Evolutionary conservation across 2,329 filamentous ascomycete genomes (phyloP), one percentile per base, ranked within the genome.

Genomic region (Phyllosticta citriasiana): DNA sequence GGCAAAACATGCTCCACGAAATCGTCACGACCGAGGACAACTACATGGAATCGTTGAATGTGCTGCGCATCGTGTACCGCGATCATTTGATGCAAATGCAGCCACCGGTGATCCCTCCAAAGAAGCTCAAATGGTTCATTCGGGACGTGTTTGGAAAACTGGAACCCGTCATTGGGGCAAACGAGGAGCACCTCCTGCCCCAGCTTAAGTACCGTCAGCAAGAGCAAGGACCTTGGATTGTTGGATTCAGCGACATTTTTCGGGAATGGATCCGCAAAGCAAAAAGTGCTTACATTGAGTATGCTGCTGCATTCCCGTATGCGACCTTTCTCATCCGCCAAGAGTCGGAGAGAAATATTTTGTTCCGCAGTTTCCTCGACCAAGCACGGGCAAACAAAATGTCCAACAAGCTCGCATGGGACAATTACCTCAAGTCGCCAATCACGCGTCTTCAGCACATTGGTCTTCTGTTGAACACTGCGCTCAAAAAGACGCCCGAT

Each of bases 231-330:
- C 94, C 94, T 0, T 99, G 91, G 86, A 87, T 99, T 62, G 81
- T 84, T 12, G 94, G 94, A 2, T 97, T 97, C 75, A 97, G 92
- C 71, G 94, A 97, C 70, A 90, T 99, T 57, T 97, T 99, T 79
- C 82, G 94, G 62, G 94, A 99, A 76, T 99, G 94, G 94, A 96
- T 97, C 64, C 85, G 94, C 65, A 97, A 97, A 74, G 94, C 94
- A 33, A 91, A 88, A 73, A 79, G 82, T 2, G 88, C 90, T 10
- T 99, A 97, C 71, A 86, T 97, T 63, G 91, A 96, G 62, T 99
- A 97, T 73, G 93, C 93, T 50, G 87, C 88, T 1, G 86, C 86
- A 0, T 97, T 94, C 67, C 93, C 93, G 0, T 85, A 87, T 62
- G 93, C 94, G 1, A 87, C 86, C 47, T 92, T 89, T 70, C 79